Evolutionary conservation across 2,329 filamentous ascomycete species (phyloP).

Genomic region (Metarhizium humberi): DNA sequence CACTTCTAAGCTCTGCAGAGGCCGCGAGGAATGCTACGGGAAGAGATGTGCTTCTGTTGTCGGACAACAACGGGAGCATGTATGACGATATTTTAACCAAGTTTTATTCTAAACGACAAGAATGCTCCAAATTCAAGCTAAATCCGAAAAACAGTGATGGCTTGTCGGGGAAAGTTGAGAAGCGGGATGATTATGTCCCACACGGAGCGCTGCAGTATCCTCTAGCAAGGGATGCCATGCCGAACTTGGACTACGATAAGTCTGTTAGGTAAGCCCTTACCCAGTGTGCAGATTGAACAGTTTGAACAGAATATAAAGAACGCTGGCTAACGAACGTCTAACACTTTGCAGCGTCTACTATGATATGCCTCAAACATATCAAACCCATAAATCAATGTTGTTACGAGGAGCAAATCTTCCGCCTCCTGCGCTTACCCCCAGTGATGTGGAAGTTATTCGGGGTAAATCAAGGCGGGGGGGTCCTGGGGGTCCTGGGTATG

Average conservation of each 20-base stretch:
- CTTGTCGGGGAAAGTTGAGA: slow-evolving; percentile 70
- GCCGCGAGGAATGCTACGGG: slow-evolving; percentile 69
- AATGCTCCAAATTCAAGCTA: slow-evolving; percentile 56
- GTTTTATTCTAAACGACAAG: slow-evolving; percentile 88
- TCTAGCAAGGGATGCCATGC: slow-evolving; percentile 60
- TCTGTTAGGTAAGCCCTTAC: slow-evolving; percentile 60
- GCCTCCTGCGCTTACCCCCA: slow-evolving; percentile 59
- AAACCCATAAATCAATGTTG: slow-evolving; percentile 88
- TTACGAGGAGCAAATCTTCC: slow-evolving; percentile 73
- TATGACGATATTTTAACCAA: slow-evolving; percentile 77
- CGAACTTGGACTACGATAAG: slow-evolving; percentile 73
- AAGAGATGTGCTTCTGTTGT: slow-evolving; percentile 73
- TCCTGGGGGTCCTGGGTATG: slow-evolving; percentile 27
- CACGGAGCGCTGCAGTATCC: slow-evolving; percentile 75
- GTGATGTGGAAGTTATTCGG: slow-evolving; percentile 66
- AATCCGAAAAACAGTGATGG: slow-evolving; percentile 69
- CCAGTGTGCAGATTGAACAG: neutral
- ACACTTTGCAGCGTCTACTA: slow-evolving; percentile 61
- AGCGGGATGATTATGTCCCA: slow-evolving; percentile 75
- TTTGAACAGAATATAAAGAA: neutral
- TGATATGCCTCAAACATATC: slow-evolving; percentile 62
- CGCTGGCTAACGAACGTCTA: neutral
- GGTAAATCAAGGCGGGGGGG: slow-evolving; percentile 41
- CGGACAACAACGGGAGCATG: slow-evolving; percentile 66
- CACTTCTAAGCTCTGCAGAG: slow-evolving; percentile 68